These are phyloP conservation scores for Monosporozyma yasuniensis DNA, from an alignment of 805 yeast genomes.

Conservation along the genomic window DNA sequence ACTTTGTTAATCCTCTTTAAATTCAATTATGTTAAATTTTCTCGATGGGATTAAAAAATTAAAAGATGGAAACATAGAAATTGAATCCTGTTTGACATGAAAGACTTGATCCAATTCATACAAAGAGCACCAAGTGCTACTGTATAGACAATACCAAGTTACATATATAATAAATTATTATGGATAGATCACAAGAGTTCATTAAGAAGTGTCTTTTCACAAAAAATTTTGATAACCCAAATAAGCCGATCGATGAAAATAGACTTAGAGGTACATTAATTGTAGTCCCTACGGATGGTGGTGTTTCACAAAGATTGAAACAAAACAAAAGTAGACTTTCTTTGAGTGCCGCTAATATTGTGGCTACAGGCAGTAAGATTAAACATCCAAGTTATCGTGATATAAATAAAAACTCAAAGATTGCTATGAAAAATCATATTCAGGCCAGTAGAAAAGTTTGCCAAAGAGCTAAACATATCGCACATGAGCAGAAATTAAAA, in stretches of 20 bases:
- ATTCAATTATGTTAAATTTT: neutral
- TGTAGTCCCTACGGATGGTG: slow-evolving; percentile 31
- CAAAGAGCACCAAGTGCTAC: too few relatives aligned
- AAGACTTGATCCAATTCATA: too few relatives aligned
- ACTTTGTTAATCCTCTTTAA: too few relatives aligned
- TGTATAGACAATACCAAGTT: too few relatives aligned
- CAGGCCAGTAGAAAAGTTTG: slow-evolving; percentile 16
- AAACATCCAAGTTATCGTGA: slow-evolving; percentile 19
- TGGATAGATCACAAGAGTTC: slow-evolving; percentile 27
- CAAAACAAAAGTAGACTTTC: slow-evolving; percentile 13
- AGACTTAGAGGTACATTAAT: slow-evolving; percentile 26
- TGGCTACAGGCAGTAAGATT: neutral
- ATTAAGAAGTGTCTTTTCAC: slow-evolving; percentile 24
- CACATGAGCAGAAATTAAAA: slow-evolving; percentile 10
- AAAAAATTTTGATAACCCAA: slow-evolving; percentile 22
- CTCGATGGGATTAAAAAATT: neutral
- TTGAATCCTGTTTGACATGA: neutral
- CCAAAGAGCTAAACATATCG: slow-evolving; percentile 22
- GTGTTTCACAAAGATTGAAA: slow-evolving; percentile 16
- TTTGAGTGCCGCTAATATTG: slow-evolving; percentile 7
- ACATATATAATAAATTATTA: slow-evolving; percentile 3
- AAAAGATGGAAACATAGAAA: neutral
- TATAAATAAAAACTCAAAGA: slow-evolving; percentile 27
- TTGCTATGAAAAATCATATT: slow-evolving; percentile 24
- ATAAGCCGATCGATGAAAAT: slow-evolving; percentile 26